Percentiles rank a stretch among this genome's conserved stretches.
These are phyloP conservation scores for Musa balbisiana DNA, from an alignment of 202 grass and related monocot genomes.

Conservation along the genomic window DNA sequence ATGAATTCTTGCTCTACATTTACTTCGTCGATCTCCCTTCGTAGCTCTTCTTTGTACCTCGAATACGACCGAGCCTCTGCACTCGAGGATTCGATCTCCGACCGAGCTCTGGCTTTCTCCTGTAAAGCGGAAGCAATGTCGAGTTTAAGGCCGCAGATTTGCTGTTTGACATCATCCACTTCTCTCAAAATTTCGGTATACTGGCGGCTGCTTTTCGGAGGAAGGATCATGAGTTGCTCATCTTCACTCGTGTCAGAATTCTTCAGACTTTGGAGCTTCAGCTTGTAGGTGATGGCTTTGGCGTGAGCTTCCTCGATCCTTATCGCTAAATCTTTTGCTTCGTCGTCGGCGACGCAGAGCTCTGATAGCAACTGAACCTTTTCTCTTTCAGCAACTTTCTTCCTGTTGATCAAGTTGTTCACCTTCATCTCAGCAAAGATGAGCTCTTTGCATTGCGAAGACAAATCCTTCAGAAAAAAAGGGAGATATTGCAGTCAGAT, in stretches of 20 bases:
- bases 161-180: background rate
- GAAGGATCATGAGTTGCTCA: background rate
- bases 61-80: background rate
- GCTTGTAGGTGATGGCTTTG: background rate
- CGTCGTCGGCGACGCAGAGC: background rate
- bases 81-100: background rate
- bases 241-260: background rate
- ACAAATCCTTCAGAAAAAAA: background rate
- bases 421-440: background rate
- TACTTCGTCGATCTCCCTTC: constrained; percentile 1
- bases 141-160: background rate
- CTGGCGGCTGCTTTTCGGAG: no score
- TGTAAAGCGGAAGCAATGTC: background rate
- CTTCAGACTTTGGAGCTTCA: background rate
- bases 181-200: background rate
- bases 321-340: background rate
- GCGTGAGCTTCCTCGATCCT: background rate
- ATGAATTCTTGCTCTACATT: background rate
- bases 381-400: background rate
- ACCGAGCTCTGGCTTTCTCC: background rate
- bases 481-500: background rate
- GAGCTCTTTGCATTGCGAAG: background rate
- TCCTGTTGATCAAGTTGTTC: background rate
- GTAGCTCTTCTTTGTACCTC: background rate
- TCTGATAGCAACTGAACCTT: background rate